Evolutionary conservation across 805 yeast species (phyloP), one percentile per base, ranked within the genome.

Genomic region (Saccharomyces mikatae): DNA sequence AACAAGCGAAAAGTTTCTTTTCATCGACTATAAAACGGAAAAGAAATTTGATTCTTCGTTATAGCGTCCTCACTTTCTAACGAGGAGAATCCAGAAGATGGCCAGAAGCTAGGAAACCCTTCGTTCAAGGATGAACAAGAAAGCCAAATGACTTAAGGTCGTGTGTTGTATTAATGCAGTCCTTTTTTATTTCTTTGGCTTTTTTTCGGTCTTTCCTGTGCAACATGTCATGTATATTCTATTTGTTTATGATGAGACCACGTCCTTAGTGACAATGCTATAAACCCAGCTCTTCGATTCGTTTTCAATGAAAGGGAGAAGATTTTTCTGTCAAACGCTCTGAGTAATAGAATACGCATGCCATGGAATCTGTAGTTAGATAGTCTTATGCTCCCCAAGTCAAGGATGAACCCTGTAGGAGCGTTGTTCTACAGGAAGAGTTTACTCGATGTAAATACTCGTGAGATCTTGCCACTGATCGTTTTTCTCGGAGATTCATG

Each of bases 261-360:
- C 56, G 72, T 66, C 72, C 71, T 65, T 59, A 58, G 70, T 53
- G 71, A 67, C 71, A 64, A 58, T 59, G 72, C 72, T 69, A 70
- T 69, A 70, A 70, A 70, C 73, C 73, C 73, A 70, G 73, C 73
- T 70, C 73, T 70, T 70, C 73, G 73, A 70, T 67, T 60, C 62
- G 50, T 60, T 57, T 60, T 56, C 26, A 52, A 49, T 48, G 41
- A 51, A 50, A 52, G 50, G 56, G 72, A 69, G 72, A 70, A 62
- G 64, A 63, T 56, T 54, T 51, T 28, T 58, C 56, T 66, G 72
- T 66, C 72, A 68, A 69, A 69, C 60, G 71, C 73, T 70, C 73
- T 70, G 73, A 70, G 44, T 21, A 36, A 36, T 36, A 36, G 24
- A 17, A 36, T 36, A 17, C 10, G 17, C 22, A 36, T 36, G 44